Conservation (phyloP, 1,284 basidiomycete species). For the Ceratobasidium sp. region DNA sequence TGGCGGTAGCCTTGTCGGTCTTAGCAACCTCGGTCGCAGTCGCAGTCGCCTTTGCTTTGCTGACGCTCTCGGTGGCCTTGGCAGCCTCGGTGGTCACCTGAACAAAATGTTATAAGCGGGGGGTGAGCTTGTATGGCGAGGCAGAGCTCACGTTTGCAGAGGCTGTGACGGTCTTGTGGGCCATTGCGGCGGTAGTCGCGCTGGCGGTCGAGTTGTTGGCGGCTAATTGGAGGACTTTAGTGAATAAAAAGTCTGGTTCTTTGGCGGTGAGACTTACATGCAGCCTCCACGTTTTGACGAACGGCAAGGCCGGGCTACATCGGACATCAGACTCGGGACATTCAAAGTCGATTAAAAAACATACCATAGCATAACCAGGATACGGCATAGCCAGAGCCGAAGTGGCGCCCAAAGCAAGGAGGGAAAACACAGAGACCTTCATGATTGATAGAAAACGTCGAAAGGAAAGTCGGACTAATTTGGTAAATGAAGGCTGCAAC, state of each 20-base stretch:
- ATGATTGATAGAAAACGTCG: not conserved
- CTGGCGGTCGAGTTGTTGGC: constrained; percentile 14
- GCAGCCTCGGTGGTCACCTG: not conserved
- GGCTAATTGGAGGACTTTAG: not conserved
- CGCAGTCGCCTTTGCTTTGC: too few species aligned
- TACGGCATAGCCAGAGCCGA: constrained; percentile 34
- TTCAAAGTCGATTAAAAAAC: not conserved
- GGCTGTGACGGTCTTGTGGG: not conserved
- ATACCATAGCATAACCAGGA: not conserved
- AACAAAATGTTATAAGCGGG: not conserved
- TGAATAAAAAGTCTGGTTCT: not conserved
- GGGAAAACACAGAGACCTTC: constrained; percentile 35
- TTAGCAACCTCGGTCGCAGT: not conserved
- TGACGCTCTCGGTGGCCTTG: not conserved
- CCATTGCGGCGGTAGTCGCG: not conserved
- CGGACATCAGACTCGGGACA: not conserved
- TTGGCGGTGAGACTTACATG: not conserved
- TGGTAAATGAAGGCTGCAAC: constrained; percentile 25
- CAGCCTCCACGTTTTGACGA: constrained; percentile 3
- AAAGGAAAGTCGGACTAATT: not conserved
- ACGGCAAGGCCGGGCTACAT: constrained; percentile 7
- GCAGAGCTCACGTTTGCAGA: not conserved
- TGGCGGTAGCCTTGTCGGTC: not conserved
- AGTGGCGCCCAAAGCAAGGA: constrained; percentile 32
- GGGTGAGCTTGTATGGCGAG: not conserved